These are phyloP conservation scores for Botrytis paeoniae DNA, from an alignment of 2,329 filamentous ascomycete species.

Conservation along the genomic window DNA sequence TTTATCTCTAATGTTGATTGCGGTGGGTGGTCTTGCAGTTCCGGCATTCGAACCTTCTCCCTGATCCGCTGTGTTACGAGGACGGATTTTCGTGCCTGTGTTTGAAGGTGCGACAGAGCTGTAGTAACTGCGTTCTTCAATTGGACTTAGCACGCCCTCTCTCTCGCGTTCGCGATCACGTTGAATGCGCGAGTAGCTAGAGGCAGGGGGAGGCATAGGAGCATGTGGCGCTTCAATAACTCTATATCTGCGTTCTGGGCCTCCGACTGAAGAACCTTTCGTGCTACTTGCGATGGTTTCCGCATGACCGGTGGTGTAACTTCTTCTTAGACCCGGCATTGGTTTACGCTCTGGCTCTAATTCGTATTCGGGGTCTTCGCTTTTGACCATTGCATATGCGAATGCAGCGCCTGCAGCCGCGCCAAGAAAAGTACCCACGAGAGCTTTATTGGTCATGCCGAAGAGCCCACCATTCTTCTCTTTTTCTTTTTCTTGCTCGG, in stretches of 20 bases:
- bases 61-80: neutral
- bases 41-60: conserved; percentile 11
- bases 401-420: conserved; percentile 74
- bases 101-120: neutral
- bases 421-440: conserved; percentile 74
- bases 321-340: neutral
- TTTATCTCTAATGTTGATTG: conserved; percentile 1
- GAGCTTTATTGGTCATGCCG: conserved; percentile 56
- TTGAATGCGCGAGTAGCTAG: conserved; percentile 4
- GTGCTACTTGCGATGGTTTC: conserved; percentile 13
- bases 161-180: conserved; percentile 14
- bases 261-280: neutral
- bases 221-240: conserved; percentile 13
- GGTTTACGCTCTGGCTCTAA: conserved; percentile 4
- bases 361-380: conserved; percentile 42
- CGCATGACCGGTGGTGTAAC: conserved; percentile 14
- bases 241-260: conserved; percentile 3
- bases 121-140: conserved; percentile 15
- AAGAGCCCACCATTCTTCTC: conserved; percentile 14
- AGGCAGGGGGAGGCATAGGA: conserved; percentile 15
- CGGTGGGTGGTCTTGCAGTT: conserved; percentile 13
- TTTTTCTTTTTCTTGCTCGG: conserved; percentile 12
- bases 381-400: conserved; percentile 70
- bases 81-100: conserved; percentile 3
- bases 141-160: neutral